Base-by-base conservation (phyloP, 768 basidiomycete genomes). In the Mycena venus region DNA sequence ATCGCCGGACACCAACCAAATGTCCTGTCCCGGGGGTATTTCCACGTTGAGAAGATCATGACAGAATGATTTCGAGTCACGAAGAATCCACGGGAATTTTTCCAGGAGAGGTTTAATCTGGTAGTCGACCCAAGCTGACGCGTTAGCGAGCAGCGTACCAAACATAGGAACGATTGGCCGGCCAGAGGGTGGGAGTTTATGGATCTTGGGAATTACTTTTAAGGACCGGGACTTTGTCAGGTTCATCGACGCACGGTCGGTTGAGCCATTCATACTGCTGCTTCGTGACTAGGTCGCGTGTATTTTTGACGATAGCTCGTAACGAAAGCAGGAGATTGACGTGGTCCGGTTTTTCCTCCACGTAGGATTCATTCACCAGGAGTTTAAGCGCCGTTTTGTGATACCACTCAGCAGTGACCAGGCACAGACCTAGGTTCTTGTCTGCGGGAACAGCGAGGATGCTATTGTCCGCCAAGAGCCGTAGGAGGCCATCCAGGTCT, bases 401-500 rank as follows among this genome's bases (percentile, higher is more conserved):
- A n/a, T 75, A 75, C 75, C 75, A 75, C 12, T 72, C 65, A 14
- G 70, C 14, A 1, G 70, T 72, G 23, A 75, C 75, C 25, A 75
- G 58, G 60, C 75, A 76, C 11, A 76, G 38, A 23, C 75, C 75
- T 8, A 76, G 31, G 68, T 76, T 76, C 68, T 76, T 76, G 32
- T 76, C 75, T 4, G 72, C 71, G 9, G 75, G 75, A 29, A 76
- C 72, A 31, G 75, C 75, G n/a, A 76, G 32, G 12, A 76, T 44
- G 36, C 63, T 58, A 32, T 73, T 63, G 61, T 73, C 72, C 19
- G 61, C 44, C 25, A 76, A 59, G 31, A 76, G 53, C 7, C 34
- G 23, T n/a, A 76, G 72, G 40, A 76, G 67, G 15, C 27, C 56
- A 9, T 68, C 47, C 6, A 76, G 67, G 32, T 76, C 72, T 5